Evolutionary conservation across 2,329 filamentous ascomycete species (phyloP), one percentile per base, ranked within the genome.

Genomic region (Fonsecaea pedrosoi): DNA sequence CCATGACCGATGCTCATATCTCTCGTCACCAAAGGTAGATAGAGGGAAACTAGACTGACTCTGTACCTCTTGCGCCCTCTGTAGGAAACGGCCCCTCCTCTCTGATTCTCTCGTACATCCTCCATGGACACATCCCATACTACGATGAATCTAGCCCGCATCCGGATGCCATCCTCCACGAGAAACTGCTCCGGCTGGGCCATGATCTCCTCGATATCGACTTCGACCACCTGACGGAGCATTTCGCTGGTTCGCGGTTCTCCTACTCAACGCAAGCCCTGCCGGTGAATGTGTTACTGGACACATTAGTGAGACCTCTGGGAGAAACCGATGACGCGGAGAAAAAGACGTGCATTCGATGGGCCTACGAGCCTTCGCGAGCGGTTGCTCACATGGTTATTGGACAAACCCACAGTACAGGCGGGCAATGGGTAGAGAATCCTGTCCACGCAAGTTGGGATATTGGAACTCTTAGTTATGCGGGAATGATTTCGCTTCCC

Each of bases 231-330:
- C 77, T 87, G 40, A 87, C 85, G 32, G 82, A 83, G 13, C 86
- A 88, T 74, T 88, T 89, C 70, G 77, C 77, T 8, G 82, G 83
- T 1, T 86, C 86, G 0, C 83, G 83, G 2, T 79, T 88, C 50
- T 85, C 85, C 6, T 88, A 89, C 77, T 88, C 86, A 45, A 87
- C 84, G 0, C 86, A 88, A 70, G 85, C 86, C 2, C 78, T 88
- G 2, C 86, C 86, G 0, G 78, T 88, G 62, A 88, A 89, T 71
- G 85, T 85, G 12, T 79, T 89, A 18, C 78, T 88, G 7, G 86
- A 88, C 70, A 87, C 86, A 0, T 78, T 89, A 4, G 77, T 88
- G 15, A 81, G 85, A 3, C 86, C 86, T 5, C 83, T 86, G 69
- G 84, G 85, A 9, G 86, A 89, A 67, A 85, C 84, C 0, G 84